Conservation (phyloP, 768 basidiomycete genomes). For the Termitomyces sp. region DNA sequence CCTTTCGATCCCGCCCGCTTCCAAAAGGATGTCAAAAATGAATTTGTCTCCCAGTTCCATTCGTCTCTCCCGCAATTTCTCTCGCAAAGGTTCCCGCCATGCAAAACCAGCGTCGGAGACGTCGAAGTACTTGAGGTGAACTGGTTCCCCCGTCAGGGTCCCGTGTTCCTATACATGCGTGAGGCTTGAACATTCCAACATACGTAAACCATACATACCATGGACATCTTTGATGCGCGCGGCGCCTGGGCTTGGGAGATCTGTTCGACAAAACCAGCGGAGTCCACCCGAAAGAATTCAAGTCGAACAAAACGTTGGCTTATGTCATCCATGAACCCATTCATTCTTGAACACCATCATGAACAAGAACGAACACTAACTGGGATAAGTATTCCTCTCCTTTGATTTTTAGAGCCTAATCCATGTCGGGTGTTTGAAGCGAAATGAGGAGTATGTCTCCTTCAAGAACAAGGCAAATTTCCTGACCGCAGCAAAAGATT, state of each 20-base stretch:
- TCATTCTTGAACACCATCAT: neutral
- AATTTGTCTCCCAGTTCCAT: constrained; percentile 56
- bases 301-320: constrained; percentile 7
- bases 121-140: constrained; percentile 44
- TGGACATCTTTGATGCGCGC: neutral
- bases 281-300: neutral
- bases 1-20: constrained; percentile 53
- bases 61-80: constrained; percentile 60
- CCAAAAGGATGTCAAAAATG: constrained; percentile 70
- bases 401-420: no score
- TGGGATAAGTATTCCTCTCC: no score
- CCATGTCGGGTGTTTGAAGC: neutral
- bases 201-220: neutral
- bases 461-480: neutral
- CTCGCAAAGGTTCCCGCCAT: constrained; percentile 47
- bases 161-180: constrained; percentile 12
- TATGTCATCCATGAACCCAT: constrained; percentile 9
- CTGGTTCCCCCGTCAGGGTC: constrained; percentile 9
- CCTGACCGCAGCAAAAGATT: no score
- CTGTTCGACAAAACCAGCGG: neutral
- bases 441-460: neutral
- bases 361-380: neutral
- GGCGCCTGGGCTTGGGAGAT: neutral
- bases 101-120: constrained; percentile 46
- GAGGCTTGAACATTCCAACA: neutral